Base-by-base conservation (phyloP, 345 rosid species). In the Schrenkiella parvula region DNA sequence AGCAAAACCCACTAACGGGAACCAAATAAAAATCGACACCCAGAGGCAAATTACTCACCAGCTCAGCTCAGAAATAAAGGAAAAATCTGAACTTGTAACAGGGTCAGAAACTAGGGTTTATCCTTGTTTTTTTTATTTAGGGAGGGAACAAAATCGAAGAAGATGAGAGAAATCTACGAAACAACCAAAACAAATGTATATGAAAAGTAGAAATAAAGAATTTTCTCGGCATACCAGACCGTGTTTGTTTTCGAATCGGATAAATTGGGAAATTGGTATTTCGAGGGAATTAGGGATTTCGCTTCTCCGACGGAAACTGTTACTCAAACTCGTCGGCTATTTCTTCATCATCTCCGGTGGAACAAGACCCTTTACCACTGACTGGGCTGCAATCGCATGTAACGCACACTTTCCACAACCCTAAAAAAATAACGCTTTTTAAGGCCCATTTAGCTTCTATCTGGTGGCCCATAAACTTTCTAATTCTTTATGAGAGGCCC, bases 181-280 rank as follows among this genome's bases (percentile, higher is more conserved):
- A 72, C 70, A 78, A 72, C 81, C 78, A 78, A 78, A 72, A 78
- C 78, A 66, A 59, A 72, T 59, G 81, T 59, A 72, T 66, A 78
- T 44, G 73, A 60, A 67, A 78, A 72, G 59, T 34, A 71, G 68
- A 72, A 68, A 37, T 59, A 71, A 65, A 72, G 73, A 72, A 66
- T 78, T 71, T 67, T 67, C 23, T 78, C 59, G 78, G 66, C 81
- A 78, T 78, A 72, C 81, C 78, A 78, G 81, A 72, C 57, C 51
- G 58, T 70, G 64, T 77, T 71, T 77, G 80, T 64, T 71, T 77
- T 31, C 43, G 70, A 59, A 63, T 64, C 63, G 77, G 62, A 61
- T 60, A 6, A 54, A 6, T 55, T 34, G 47, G 63, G 47, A 50
- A 50, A 67, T 50, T 67, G 2, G 56, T 26, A 2, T 74, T 34